Base-by-base conservation (phyloP, 768 basidiomycete genomes). In the Tephrocybe sp. region DNA sequence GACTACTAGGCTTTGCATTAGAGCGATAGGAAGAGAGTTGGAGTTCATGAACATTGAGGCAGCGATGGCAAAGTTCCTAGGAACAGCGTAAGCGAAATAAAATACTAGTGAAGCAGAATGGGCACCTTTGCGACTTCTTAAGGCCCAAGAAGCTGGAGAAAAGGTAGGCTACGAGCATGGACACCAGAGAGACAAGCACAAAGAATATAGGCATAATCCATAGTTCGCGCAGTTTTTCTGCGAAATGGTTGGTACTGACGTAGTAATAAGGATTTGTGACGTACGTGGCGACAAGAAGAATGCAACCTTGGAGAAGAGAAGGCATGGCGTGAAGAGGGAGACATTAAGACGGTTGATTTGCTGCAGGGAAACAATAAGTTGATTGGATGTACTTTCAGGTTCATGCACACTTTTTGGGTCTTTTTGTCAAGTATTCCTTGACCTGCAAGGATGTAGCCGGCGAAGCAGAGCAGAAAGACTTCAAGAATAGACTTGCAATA, bases 271-370 rank as follows among this genome's bases (percentile, higher is more conserved):
- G n/a, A 17, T 14, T 7, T 30, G 14, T 0, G 17, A 61, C 76
- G 31, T 56, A 81, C 88, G 80, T 64, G 95, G 93, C 0, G 87
- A 82, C 36, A 94, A 68, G 65, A 88, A 91, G 72, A 95, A 96
- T 0, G 95, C 96, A 17, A 98, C 93, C 71, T 97, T 98, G 11
- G 90, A 93, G 70, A 96, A 95, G 30, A 96, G 73, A 5, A 95
- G 80, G 0, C 88, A 85, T 0, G 90, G 89, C 0, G 89, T 92
- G 71, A 98, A 97, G 30, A 98, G 80, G 0, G 88, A 88, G 19
- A 96, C 83, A 65, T 95, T 96, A 46, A 96, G 70, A 17, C 80
- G 75, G 60, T 92, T 92, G 16, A 92, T 71, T 79, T 83, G 80
- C 88, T 89, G 60, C 13, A n/a, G 45, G 6, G 3, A 17, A 14